phyloP scores from a whole-genome alignment of 768 basidiomycete genomes.

The Rhizopogon rudus region DNA sequence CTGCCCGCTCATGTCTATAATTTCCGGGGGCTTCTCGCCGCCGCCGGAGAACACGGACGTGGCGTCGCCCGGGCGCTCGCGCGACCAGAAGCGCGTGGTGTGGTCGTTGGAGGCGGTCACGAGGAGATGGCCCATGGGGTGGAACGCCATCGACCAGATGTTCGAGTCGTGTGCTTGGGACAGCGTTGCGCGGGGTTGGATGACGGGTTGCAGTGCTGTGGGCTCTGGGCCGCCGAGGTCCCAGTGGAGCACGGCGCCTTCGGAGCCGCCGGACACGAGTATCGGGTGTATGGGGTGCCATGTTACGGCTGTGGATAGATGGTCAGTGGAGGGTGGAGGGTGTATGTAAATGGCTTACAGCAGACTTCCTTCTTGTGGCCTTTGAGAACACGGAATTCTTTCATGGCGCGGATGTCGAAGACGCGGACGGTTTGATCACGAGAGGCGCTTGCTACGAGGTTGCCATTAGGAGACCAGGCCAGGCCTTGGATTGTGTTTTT shows the following conservation, averaged over 20 bases:
- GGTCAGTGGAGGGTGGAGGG: background rate
- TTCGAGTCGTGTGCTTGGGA: conserved; percentile 98
- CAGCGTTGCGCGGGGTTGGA: conserved; percentile 73
- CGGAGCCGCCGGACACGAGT: conserved; percentile 90
- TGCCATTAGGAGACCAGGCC: conserved; percentile 92
- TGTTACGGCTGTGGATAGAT: conserved; percentile 57
- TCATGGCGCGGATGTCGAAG: conserved; percentile 98
- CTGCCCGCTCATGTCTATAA: conserved; percentile 48
- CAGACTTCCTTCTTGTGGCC: conserved; percentile 99
- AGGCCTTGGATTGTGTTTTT: conserved; percentile 96
- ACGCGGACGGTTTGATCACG: conserved; percentile 93
- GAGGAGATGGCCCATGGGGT: conserved; percentile 93
- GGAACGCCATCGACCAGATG: conserved; percentile 93
- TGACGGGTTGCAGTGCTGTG: conserved; percentile 30
- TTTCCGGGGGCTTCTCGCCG: conserved; percentile 80
- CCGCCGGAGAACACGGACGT: conserved; percentile 74
- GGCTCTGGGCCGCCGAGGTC: conserved; percentile 67
- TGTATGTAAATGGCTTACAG: conserved; percentile 48
- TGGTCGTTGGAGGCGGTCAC: conserved; percentile 96
- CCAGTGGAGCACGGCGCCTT: conserved; percentile 95
- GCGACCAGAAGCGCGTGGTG: conserved; percentile 98
- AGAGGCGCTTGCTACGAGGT: conserved; percentile 90
- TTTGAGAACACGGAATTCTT: conserved; percentile 85
- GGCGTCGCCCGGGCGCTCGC: conserved; percentile 83
- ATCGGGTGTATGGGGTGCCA: conserved; percentile 97